These are phyloP conservation scores for Plasmodium falciparum DNA, from an alignment of 169 alveolate genomes.

Conservation along the genomic window DNA sequence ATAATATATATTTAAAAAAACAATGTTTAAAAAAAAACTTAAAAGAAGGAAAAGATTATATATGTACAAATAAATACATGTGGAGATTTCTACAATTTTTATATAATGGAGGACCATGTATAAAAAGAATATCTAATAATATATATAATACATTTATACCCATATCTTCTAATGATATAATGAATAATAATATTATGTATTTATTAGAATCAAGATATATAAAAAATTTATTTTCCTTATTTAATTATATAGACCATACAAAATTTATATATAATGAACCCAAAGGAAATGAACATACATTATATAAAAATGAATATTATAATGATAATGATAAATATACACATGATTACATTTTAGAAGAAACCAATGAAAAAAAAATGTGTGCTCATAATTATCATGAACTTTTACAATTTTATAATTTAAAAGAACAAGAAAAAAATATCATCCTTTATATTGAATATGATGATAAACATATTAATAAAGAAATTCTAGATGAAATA, in stretches of 20 bases:
- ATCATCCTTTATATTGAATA: constrained; percentile 17
- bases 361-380: neutral
- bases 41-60: constrained; percentile 67
- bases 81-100: constrained; percentile 60
- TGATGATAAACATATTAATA: constrained; percentile 4
- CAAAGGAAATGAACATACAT: neutral
- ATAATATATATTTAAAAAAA: constrained; percentile 9
- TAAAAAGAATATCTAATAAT: constrained; percentile 50
- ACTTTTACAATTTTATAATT: constrained; percentile 28
- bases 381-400: constrained; percentile 50
- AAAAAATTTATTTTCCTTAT: constrained; percentile 45
- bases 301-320: neutral
- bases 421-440: constrained; percentile 32
- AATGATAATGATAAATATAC: neutral
- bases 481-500: constrained; percentile 12
- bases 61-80: constrained; percentile 64
- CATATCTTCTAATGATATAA: constrained; percentile 30
- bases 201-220: constrained; percentile 33
- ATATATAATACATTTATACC: constrained; percentile 45
- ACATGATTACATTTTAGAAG: neutral
- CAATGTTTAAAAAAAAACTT: constrained; percentile 37
- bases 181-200: constrained; percentile 59
- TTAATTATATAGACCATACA: constrained; percentile 27
- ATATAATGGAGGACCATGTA: constrained; percentile 58
- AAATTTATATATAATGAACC: neutral